These are phyloP conservation scores for Xylaria hypoxylon DNA, from an alignment of 2,329 filamentous ascomycete genomes.

Conservation along the genomic window DNA sequence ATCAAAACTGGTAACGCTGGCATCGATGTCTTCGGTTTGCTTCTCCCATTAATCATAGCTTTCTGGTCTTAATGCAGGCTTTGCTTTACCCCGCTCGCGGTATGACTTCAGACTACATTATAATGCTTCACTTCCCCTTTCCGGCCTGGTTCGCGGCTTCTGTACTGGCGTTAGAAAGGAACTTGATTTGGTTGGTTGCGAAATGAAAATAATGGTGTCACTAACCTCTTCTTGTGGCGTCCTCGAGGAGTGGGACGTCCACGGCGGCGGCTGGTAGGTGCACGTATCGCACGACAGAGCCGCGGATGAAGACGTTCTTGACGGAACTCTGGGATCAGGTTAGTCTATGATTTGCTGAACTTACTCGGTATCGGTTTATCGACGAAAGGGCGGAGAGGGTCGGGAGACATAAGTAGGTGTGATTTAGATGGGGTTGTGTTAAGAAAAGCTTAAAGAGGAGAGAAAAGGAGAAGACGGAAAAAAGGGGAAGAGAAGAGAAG, in stretches of 20 bases:
- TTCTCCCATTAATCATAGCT: neutral
- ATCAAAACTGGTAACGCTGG: neutral
- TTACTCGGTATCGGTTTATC: too few species aligned
- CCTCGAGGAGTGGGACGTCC: constrained; percentile 87
- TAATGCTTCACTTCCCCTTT: constrained; percentile 62
- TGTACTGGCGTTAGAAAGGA: constrained; percentile 44
- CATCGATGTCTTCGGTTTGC: neutral
- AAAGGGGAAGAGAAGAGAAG: neutral
- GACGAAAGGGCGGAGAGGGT: too few species aligned
- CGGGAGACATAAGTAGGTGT: too few species aligned
- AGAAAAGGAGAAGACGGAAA: neutral
- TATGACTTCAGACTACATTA: constrained; percentile 1
- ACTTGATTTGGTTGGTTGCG: neutral
- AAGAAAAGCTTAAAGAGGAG: too few species aligned
- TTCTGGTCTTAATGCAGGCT: neutral
- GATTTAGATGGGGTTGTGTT: too few species aligned
- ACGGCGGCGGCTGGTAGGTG: constrained; percentile 85
- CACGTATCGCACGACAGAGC: constrained; percentile 92
- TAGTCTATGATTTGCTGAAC: neutral
- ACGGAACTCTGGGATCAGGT: constrained; percentile 70
- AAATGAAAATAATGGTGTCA: constrained; percentile 1
- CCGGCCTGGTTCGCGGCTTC: constrained; percentile 69
- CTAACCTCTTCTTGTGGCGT: constrained; percentile 86
- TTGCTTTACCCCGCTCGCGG: neutral
- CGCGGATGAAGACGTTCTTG: constrained; percentile 95